Base-by-base conservation (phyloP, 495 filamentous ascomycete genomes). In the Penicillium steckii region DNA sequence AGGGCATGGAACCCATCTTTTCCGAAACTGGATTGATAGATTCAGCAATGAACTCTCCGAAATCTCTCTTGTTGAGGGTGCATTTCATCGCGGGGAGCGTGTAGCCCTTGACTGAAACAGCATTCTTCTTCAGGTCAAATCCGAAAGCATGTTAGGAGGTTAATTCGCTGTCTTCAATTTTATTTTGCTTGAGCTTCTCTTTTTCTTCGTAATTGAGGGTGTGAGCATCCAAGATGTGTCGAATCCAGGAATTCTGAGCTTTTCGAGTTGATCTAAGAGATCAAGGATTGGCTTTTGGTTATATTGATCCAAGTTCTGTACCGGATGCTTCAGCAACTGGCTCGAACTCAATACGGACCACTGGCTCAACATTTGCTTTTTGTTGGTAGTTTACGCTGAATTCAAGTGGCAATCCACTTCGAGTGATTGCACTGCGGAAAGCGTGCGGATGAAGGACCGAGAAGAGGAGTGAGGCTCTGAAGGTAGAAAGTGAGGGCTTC, bases 331-430 rank as follows among this genome's bases (percentile, higher is more conserved):
- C 8, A 18, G 23, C 43, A 2, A 63, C 25, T 0, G 60, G 60
- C 19, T 63, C 60, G n/a, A 63, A 55, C 7, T 43, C 56, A 15
- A 59, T 52, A 4, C 60, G 52, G 1, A 56, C 22, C 1, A 57
- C 17, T 2, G 41, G 60, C 2, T 48, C 25, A 9, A 19, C 13
- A 7, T 15, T 15, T 33, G 15, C 25, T 2, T 9, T 0, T 25
- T 55, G 26, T 23, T 59, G 52, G 43, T 51, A 63, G 30, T 63
- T 63, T 18, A 63, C 13, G 22, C 60, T 63, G 37, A 48, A 55
- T 15, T 59, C 60, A 6, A 63, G 24, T 1, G 56, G 49, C 3
- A 59, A 43, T 2, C 53, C 60, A 27, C 42, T 57, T 0, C 40
- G 48, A 2, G 52, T 50, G 10, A 63, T 54, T 1, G 33, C 30